Evolutionary conservation across 257 asterid species (phyloP), one percentile per base, ranked within the genome.

Genomic region (Primulina eburnea): DNA sequence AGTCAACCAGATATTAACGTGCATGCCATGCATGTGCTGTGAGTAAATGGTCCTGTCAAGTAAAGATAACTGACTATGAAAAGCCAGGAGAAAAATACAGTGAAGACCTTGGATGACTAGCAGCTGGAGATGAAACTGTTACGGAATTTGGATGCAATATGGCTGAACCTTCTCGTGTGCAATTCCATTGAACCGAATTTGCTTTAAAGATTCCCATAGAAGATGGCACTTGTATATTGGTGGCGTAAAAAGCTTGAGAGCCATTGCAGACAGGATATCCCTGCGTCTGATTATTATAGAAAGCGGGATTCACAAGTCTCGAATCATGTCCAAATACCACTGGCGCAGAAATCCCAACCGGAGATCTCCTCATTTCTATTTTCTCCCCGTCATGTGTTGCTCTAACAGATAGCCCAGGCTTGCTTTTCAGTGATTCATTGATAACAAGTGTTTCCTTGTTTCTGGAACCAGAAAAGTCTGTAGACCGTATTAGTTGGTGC

Each of bases 401-500:
- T 32, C 30, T 63, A 58, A 74, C 29, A 12, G 70, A 64, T 12
- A 67, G 35, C 56, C 64, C 58, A 40, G 47, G 67, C 71, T 77
- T 81, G 35, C 61, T 69, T 66, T 83, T 82, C 7, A 81, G 84
- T 2, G 85, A 69, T 79, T 73, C 95, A 62, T 85, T 83, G 35
- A 86, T 80, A 7, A 83, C 74, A 30, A 80, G 81, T 53, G 83
- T 60, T 64, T 90, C 88, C 72, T 74, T 78, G 67, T 18, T 60
- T 16, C 60, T 68, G 35, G 77, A 78, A 59, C 73, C 79, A 21
- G 74, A 59, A 68, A 78, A 58, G 53, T 76, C 73, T 63, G 72
- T 37, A 67, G 58, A 71, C 40, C 37, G 57, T 1, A 50, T 67
- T 61, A 58, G 53, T 16, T 57, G 80, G 33, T 75, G 66, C 68